A percentile compares a stretch with the other conserved stretches of the same genome.
These are phyloP conservation scores for Hymenoscyphus scutula DNA, from an alignment of 2,329 filamentous ascomycete species.

Conservation along the genomic window DNA sequence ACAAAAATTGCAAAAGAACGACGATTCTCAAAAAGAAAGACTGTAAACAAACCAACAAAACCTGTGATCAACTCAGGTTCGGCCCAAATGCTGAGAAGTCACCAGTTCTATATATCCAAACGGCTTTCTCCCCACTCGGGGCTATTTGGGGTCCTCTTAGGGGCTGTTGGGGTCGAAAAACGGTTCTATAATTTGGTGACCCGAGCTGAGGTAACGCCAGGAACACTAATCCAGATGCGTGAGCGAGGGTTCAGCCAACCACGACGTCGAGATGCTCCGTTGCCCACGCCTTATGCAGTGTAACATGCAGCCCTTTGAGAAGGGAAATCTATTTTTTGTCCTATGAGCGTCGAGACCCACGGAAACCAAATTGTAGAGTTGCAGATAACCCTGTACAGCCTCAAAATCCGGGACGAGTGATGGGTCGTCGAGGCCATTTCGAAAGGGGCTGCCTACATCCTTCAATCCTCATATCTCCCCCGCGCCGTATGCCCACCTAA, in stretches of 20 bases:
- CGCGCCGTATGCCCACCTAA: too few relatives aligned
- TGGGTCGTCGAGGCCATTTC: not conserved
- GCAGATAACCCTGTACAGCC: not conserved
- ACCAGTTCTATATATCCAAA: slow-evolving; percentile 1
- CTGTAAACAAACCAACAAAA: slow-evolving; percentile 6
- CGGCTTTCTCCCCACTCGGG: not conserved
- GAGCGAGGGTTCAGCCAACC: not conserved
- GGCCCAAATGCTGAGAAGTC: not conserved
- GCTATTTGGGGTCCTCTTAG: not conserved
- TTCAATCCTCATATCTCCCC: not conserved
- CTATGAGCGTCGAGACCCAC: not conserved
- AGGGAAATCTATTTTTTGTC: not conserved
- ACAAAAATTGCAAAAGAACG: not conserved
- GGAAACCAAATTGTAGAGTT: not conserved
- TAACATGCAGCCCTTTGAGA: not conserved
- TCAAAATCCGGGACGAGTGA: not conserved
- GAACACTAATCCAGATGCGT: not conserved
- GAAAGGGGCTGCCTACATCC: not conserved
- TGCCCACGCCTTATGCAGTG: not conserved
- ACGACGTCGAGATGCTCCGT: not conserved
- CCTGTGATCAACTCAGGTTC: not conserved
- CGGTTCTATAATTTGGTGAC: not conserved
- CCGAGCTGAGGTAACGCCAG: not conserved
- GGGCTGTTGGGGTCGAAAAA: not conserved
- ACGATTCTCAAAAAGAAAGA: not conserved